Evolutionary conservation across 371 early-diverging fungal species (phyloP), one percentile per base, ranked within the genome.

Genomic region (Actinomortierella wolfii): DNA sequence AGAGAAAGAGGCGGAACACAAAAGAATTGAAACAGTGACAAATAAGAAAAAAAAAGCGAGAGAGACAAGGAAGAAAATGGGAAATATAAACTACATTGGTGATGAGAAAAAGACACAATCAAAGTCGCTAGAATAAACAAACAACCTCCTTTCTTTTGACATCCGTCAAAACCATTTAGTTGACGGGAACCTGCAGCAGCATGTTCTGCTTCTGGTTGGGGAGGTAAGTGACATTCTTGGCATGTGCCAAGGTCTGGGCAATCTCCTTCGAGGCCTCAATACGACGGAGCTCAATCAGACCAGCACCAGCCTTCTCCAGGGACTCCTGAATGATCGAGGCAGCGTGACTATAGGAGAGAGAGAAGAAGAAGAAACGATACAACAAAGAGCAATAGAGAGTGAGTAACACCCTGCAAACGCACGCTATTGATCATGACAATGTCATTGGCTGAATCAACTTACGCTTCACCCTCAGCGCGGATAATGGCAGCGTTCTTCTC

Each of bases 201-300:
- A 73, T 73, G 64, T 73, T 73, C 42, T 67, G 67, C 67, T 67
- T 66, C 67, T 73, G 74, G 64, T 73, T 73, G n/a, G 99, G 99
- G 68, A 99, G 83, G 70, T 97, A 99, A 5, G 97, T 95, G 51
- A 98, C 93, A 70, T 93, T 95, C 60, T 87, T 81, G 39, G 96
- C 83, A 34, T 84, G 79, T 47, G 93, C 81, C 66, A 99, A 83
- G 17, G 95, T 95, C 43, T 77, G 79, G n/a, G 99, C 97, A 76
- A 99, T 98, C 34, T 97, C 97, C 82, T 93, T 95, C 62, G 94
- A 87, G 21, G 99, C 97, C 76, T 99, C 99, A 64, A 99, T 97
- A 67, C 96, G 89, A 79, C 99, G 93, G 76, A 99, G 89, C 77
- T 96, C 93, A 76, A 99, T 87, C 45, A 96, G 82, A 48, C 96